Evolutionary conservation across 345 rosid species (phyloP).

Genomic region (Moricandia arvensis): DNA sequence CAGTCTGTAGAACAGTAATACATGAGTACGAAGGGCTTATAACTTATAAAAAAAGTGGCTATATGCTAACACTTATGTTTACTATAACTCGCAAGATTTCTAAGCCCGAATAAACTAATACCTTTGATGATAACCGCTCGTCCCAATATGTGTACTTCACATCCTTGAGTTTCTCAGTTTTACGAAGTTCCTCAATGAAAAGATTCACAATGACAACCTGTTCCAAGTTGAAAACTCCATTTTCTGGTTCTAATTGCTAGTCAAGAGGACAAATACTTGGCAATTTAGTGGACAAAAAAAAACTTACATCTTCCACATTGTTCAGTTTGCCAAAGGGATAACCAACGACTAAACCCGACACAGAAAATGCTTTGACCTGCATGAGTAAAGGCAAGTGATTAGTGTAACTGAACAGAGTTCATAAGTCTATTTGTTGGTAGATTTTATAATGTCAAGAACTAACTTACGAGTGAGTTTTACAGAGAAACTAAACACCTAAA

Average conservation of each 20-base stretch:
- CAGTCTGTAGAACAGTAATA: conserved; percentile 47
- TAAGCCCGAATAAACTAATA: conserved; percentile 18
- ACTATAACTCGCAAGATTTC: background rate
- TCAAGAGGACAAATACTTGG: background rate
- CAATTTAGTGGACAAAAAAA: background rate
- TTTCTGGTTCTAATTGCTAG: conserved; percentile 8
- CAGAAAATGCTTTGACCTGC: conserved; percentile 63
- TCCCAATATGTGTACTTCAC: conserved; percentile 73
- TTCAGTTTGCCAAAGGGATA: conserved; percentile 49
- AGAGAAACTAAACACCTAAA: background rate
- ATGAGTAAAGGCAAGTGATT: conserved; percentile 8
- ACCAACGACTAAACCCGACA: conserved; percentile 74
- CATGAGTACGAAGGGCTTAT: background rate
- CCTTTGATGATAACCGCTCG: conserved; percentile 75
- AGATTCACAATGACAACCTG: conserved; percentile 56
- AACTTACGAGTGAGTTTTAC: background rate
- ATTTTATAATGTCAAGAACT: conserved; percentile 1
- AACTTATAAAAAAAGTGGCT: background rate
- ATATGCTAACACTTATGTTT: background rate
- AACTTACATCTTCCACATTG: conserved; percentile 43
- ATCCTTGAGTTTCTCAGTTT: conserved; percentile 56
- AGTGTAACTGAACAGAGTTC: background rate
- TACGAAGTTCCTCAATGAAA: conserved; percentile 62
- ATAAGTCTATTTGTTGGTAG: background rate
- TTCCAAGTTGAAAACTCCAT: conserved; percentile 16